phyloP scores from a whole-genome alignment of 1,284 basidiomycete species.

The Papiliotrema fonsecae region DNA sequence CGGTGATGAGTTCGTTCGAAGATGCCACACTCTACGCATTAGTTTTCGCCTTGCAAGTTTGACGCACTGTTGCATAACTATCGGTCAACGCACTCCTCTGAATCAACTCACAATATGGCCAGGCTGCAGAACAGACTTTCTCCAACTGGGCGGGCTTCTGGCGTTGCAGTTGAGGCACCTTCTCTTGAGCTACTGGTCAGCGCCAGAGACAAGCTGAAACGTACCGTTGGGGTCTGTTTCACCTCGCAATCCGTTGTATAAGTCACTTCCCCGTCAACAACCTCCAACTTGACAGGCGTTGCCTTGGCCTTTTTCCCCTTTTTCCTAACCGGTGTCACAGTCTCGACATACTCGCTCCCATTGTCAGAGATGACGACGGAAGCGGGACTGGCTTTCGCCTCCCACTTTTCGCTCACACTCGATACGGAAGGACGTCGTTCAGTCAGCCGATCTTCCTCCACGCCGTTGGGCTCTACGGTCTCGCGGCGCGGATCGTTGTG shows the following conservation, averaged over 20 bases:
- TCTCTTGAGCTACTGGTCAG: slow-evolving; percentile 9
- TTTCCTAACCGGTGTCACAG: neutral
- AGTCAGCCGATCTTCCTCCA: neutral
- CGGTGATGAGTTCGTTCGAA: slow-evolving; percentile 16
- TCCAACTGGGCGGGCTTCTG: slow-evolving; percentile 14
- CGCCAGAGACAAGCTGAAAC: neutral
- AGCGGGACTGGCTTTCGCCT: neutral
- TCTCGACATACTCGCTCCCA: neutral
- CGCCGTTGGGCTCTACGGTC: neutral
- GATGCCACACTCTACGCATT: slow-evolving; percentile 16
- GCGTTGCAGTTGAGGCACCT: slow-evolving; percentile 14
- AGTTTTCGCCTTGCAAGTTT: neutral
- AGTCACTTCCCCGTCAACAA: slow-evolving; percentile 1
- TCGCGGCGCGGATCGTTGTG: neutral
- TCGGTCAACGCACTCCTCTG: slow-evolving; percentile 1
- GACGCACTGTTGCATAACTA: slow-evolving; percentile 15
- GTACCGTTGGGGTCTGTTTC: slow-evolving; percentile 17
- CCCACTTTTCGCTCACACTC: neutral
- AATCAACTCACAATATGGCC: slow-evolving; percentile 13
- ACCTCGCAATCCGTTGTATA: slow-evolving; percentile 14
- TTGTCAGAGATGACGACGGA: neutral
- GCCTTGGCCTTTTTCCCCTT: neutral
- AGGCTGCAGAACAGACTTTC: slow-evolving; percentile 8
- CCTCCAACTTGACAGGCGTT: no score
- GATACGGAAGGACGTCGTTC: neutral